A percentile compares a stretch with the other conserved stretches of the same genome.
Evolutionary conservation across 2,329 filamentous ascomycete genomes (phyloP).

Genomic region (Gliomastix tumulicola): DNA sequence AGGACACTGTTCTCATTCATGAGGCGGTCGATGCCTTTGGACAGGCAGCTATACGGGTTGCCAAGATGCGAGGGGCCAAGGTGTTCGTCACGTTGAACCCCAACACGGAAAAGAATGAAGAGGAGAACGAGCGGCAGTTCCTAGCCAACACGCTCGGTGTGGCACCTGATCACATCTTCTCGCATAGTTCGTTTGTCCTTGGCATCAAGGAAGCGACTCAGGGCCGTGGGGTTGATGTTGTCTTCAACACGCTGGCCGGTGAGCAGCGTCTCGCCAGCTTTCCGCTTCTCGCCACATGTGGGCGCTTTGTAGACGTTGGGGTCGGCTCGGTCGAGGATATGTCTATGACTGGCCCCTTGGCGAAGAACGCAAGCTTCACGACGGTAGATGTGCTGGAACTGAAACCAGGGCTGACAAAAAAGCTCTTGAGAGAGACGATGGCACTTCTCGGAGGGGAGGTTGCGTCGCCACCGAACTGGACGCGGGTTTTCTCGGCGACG

Average conservation of each 20-base stretch:
- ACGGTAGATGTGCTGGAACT: slow-evolving; percentile 6
- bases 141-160: not conserved
- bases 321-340: no score
- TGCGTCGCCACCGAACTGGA: not conserved
- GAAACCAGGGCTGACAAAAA: not conserved
- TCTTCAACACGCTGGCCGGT: slow-evolving; percentile 23
- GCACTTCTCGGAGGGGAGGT: not conserved
- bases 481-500: slow-evolving; percentile 1
- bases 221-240: slow-evolving; percentile 21
- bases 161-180: slow-evolving; percentile 19
- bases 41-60: slow-evolving; percentile 7
- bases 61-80: slow-evolving; percentile 14
- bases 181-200: slow-evolving; percentile 15
- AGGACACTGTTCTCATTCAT: slow-evolving; percentile 20
- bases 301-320: slow-evolving; percentile 20
- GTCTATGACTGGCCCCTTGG: not conserved
- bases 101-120: no score
- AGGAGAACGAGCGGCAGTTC: not conserved
- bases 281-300: slow-evolving; percentile 24
- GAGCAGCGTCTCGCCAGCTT: slow-evolving; percentile 23
- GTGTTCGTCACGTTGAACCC: slow-evolving; percentile 9
- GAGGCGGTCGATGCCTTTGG: slow-evolving; percentile 15
- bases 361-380: slow-evolving; percentile 5
- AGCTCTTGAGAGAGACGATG: slow-evolving; percentile 1
- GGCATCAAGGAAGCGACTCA: slow-evolving; percentile 16